phyloP scores from a whole-genome alignment of 78 protist species.

The Dictyostelium citrinum region DNA sequence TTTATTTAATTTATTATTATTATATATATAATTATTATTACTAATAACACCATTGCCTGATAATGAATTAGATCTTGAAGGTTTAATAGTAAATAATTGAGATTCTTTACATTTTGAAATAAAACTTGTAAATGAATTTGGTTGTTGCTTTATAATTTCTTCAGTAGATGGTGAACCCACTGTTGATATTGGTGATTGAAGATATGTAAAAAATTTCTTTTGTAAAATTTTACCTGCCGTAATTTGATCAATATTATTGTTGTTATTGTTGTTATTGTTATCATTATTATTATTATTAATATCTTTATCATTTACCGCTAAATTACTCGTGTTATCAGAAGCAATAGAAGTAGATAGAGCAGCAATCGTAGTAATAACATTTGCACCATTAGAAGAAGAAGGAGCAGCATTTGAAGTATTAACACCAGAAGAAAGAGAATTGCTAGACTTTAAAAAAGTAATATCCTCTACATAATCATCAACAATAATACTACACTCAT shows the following conservation, averaged over 20 bases:
- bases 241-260: not conserved
- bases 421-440: not conserved
- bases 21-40: not conserved
- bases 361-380: not conserved
- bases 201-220: constrained; percentile 29
- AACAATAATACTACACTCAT: constrained; percentile 27
- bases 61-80: constrained; percentile 16
- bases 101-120: constrained; percentile 3
- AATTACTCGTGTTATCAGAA: not conserved
- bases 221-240: not conserved
- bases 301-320: constrained; percentile 4
- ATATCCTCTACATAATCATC: constrained; percentile 24
- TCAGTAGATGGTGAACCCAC: constrained; percentile 42
- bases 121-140: constrained; percentile 39
- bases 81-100: constrained; percentile 22
- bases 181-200: constrained; percentile 55
- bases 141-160: not conserved
- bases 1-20: not conserved
- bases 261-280: not conserved
- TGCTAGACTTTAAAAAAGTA: not conserved
- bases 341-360: not conserved
- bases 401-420: not conserved
- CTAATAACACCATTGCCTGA: not conserved
- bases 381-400: not conserved
- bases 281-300: not conserved